Evolutionary conservation across 1,139 yeast genomes (phyloP).

Genomic region (Candida sp.): DNA sequence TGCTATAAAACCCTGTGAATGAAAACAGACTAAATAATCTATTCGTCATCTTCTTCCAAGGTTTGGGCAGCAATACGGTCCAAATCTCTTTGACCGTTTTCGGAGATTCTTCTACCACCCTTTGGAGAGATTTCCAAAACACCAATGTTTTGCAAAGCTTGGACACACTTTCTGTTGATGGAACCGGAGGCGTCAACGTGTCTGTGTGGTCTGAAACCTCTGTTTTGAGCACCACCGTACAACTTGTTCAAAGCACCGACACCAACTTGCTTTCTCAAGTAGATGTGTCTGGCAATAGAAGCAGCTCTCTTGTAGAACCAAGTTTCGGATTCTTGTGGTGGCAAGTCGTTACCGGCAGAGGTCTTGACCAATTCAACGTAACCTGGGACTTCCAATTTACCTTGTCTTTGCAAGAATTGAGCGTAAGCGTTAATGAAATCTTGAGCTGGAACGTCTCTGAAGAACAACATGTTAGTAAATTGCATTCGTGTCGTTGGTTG

Average conservation of each 20-base stretch:
- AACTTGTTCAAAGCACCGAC: slow-evolving; percentile 99
- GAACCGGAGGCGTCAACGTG: slow-evolving; percentile 99
- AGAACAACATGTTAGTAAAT: slow-evolving; percentile 32
- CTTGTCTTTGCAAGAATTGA: slow-evolving; percentile 99
- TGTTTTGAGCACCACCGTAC: slow-evolving; percentile 99
- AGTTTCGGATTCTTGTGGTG: slow-evolving; percentile 99
- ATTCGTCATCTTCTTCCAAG: slow-evolving; percentile 91
- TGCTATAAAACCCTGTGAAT: slow-evolving; percentile 1
- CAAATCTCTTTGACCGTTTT: slow-evolving; percentile 99
- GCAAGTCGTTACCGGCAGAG: slow-evolving; percentile 98
- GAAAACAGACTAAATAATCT: slow-evolving; percentile 25
- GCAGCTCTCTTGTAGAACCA: slow-evolving; percentile 99
- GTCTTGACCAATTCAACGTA: slow-evolving; percentile 99
- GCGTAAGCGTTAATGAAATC: slow-evolving; percentile 99
- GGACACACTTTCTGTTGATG: slow-evolving; percentile 98
- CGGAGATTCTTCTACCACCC: slow-evolving; percentile 99
- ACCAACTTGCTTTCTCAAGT: slow-evolving; percentile 99
- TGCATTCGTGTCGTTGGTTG: background rate
- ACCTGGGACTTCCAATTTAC: slow-evolving; percentile 99
- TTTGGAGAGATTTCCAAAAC: slow-evolving; percentile 95
- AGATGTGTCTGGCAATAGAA: slow-evolving; percentile 99
- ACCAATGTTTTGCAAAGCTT: slow-evolving; percentile 98
- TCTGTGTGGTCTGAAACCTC: slow-evolving; percentile 99
- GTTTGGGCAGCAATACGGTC: slow-evolving; percentile 99
- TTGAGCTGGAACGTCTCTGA: slow-evolving; percentile 99